Evolutionary conservation across 2,329 filamentous ascomycete genomes (phyloP).

Genomic region (Blastomyces silverae): DNA sequence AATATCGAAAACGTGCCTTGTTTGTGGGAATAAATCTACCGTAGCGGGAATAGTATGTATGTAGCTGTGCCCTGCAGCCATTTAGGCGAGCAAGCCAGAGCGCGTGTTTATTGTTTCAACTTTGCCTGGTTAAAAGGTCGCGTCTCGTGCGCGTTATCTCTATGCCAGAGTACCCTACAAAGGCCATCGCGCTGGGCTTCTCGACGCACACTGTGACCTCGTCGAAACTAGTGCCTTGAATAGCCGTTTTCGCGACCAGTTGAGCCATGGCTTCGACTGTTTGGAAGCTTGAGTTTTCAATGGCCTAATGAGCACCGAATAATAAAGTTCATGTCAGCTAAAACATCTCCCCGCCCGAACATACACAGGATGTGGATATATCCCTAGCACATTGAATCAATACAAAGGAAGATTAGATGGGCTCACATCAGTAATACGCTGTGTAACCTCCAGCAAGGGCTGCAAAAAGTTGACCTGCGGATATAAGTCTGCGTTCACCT

Average conservation of each 20-base stretch:
- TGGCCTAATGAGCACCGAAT: slow-evolving; percentile 27
- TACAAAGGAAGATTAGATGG: slow-evolving; percentile 10
- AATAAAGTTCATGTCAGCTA: slow-evolving; percentile 15
- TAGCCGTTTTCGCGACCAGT: slow-evolving; percentile 42
- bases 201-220: slow-evolving; percentile 44
- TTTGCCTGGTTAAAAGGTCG: slow-evolving; percentile 32
- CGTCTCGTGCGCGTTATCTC: slow-evolving; percentile 43
- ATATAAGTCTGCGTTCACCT: slow-evolving; percentile 27
- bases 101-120: not conserved
- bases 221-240: slow-evolving; percentile 41
- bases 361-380: not conserved
- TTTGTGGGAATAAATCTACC: not conserved
- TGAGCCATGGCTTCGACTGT: slow-evolving; percentile 49
- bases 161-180: slow-evolving; percentile 45
- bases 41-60: not conserved
- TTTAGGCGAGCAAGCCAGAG: not conserved
- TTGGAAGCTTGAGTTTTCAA: slow-evolving; percentile 45
- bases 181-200: slow-evolving; percentile 47
- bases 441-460: slow-evolving; percentile 37
- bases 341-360: not conserved
- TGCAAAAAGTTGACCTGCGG: slow-evolving; percentile 31
- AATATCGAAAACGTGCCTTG: not conserved
- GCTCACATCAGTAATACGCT: slow-evolving; percentile 36
- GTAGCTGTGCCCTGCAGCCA: not conserved
- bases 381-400: not conserved